A percentile compares a stretch with the other conserved stretches of the same genome.
phyloP scores from a whole-genome alignment of 176 grass and related monocot genomes.

The Avena eriantha region DNA sequence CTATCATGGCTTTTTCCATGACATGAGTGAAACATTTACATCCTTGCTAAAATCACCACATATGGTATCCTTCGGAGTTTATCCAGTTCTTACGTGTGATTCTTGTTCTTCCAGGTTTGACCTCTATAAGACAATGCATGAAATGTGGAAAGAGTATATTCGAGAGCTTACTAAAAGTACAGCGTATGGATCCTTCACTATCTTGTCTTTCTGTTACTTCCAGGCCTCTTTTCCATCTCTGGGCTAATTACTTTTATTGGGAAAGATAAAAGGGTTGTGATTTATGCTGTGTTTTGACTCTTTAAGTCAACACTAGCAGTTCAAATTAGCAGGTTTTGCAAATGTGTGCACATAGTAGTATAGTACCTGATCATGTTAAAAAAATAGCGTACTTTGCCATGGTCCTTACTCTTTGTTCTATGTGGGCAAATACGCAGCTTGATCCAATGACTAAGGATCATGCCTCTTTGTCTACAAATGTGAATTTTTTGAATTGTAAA shows the following conservation, averaged over 20 bases:
- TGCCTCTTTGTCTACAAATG: neutral
- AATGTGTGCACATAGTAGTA: constrained; percentile 1
- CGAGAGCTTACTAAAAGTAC: constrained; percentile 59
- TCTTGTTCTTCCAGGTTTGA: constrained; percentile 68
- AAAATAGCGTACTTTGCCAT: neutral
- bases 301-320: neutral
- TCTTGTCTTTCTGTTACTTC: constrained; percentile 19
- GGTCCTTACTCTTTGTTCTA: neutral
- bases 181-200: constrained; percentile 42
- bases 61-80: neutral
- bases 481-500: neutral
- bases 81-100: constrained; percentile 29
- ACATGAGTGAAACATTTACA: constrained; percentile 27
- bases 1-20: neutral
- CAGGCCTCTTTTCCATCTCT: neutral
- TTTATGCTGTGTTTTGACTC: neutral
- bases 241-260: constrained; percentile 25
- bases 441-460: constrained; percentile 5
- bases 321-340: neutral
- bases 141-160: constrained; percentile 86
- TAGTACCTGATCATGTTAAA: constrained; percentile 12
- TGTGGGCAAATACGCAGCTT: neutral
- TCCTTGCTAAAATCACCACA: constrained; percentile 13
- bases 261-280: neutral
- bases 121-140: constrained; percentile 85